These are phyloP conservation scores for Tilletiopsis washingtonensis DNA, from an alignment of 1,284 basidiomycete genomes.

Conservation along the genomic window DNA sequence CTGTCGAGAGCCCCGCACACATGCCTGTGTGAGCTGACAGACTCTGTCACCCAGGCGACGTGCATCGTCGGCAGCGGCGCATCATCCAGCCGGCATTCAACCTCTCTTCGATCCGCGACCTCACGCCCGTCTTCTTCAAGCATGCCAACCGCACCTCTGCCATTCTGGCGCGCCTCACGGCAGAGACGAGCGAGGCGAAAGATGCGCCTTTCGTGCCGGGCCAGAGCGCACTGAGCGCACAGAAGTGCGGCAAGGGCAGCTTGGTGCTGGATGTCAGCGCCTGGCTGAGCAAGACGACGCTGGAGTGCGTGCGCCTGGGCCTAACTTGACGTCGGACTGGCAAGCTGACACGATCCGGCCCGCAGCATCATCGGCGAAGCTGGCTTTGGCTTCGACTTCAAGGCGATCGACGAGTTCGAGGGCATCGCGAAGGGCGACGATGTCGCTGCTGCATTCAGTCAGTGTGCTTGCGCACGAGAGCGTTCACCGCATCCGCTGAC, in stretches of 20 bases:
- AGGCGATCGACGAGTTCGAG: conserved; percentile 16
- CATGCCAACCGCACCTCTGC: conserved; percentile 3
- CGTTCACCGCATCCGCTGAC: no score
- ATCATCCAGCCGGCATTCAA: conserved; percentile 40
- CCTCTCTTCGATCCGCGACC: conserved; percentile 24
- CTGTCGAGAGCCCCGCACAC: no score
- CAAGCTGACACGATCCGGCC: no score
- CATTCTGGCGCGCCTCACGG: not conserved
- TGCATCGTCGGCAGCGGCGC: conserved; percentile 33
- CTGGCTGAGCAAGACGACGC: conserved; percentile 10
- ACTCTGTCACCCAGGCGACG: conserved; percentile 7
- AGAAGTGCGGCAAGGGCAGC: not conserved
- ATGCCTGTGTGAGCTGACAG: not conserved
- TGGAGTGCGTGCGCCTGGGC: conserved; percentile 16
- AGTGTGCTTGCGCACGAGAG: no score
- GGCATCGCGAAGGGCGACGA: conserved; percentile 15
- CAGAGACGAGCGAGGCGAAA: conserved; percentile 5
- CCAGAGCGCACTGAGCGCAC: not conserved
- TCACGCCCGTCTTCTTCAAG: conserved; percentile 12
- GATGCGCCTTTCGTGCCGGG: conserved; percentile 5
- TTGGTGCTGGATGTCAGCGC: conserved; percentile 5
- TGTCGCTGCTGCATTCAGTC: conserved; percentile 19
- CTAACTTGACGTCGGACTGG: no score
- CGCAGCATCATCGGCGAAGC: conserved; percentile 36
- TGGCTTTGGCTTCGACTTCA: conserved; percentile 36